Evolutionary conservation across 495 filamentous ascomycete genomes (phyloP).

Genomic region (Aspergillus sclerotioniger): DNA sequence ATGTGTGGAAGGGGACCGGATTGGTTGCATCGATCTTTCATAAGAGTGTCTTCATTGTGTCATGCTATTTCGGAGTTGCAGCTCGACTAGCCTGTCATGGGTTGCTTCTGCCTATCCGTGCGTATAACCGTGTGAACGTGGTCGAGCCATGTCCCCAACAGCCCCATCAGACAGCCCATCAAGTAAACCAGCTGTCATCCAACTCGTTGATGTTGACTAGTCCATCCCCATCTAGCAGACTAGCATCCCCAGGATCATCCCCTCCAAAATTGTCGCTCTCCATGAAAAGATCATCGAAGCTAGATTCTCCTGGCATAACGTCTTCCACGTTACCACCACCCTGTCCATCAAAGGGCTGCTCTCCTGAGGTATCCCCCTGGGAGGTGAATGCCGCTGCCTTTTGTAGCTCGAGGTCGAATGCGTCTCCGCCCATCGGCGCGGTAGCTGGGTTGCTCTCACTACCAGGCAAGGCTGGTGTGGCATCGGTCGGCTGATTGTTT

Average conservation of each 20-base stretch:
- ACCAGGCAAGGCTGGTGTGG: conserved; percentile 27
- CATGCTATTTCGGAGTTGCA: not conserved
- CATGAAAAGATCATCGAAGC: conserved; percentile 52
- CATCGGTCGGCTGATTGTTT: conserved; percentile 20
- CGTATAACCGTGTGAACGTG: not conserved
- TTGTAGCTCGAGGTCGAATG: conserved; percentile 43
- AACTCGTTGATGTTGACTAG: conserved; percentile 46
- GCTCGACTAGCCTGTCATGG: not conserved
- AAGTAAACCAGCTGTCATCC: conserved; percentile 47
- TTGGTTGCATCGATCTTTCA: not conserved
- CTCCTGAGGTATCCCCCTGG: conserved; percentile 8
- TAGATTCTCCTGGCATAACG: conserved; percentile 48
- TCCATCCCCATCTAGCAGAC: conserved; percentile 38
- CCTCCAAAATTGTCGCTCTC: conserved; percentile 41
- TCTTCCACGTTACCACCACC: conserved; percentile 31
- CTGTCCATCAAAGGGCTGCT: conserved; percentile 8
- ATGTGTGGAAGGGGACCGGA: not conserved
- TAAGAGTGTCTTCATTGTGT: not conserved
- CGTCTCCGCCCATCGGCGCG: conserved; percentile 38
- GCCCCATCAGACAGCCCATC: conserved; percentile 5
- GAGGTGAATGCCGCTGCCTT: conserved; percentile 24
- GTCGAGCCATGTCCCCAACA: not conserved
- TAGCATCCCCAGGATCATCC: conserved; percentile 32
- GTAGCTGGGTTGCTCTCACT: conserved; percentile 29
- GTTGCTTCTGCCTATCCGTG: not conserved